A percentile compares a stretch with the other conserved stretches of the same genome.
Evolutionary conservation across 176 grass and related monocot species (phyloP).

Genomic region (Pontederia paniculata): DNA sequence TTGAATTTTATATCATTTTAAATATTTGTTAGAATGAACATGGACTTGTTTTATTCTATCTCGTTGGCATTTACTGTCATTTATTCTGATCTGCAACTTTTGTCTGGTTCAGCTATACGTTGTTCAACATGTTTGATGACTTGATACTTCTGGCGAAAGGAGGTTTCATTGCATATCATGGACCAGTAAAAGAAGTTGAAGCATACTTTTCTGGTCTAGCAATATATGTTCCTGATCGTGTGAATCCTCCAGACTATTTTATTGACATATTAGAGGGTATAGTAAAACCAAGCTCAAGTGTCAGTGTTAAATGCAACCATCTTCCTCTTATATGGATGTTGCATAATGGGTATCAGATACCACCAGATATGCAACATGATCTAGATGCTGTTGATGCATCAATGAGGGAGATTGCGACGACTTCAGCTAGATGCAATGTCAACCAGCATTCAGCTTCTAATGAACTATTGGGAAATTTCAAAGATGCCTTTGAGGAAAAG

Average conservation of each 20-base stretch:
- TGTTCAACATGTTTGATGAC: constrained; percentile 76
- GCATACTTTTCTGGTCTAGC: constrained; percentile 54
- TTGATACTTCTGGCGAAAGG: constrained; percentile 79
- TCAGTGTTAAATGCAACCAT: constrained; percentile 29
- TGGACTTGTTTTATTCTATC: background rate
- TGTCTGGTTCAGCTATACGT: constrained; percentile 50
- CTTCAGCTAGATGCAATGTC: constrained; percentile 27
- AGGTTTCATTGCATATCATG: constrained; percentile 60
- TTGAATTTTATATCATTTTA: too few species aligned
- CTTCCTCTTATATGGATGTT: constrained; percentile 59
- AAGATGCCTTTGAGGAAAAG: background rate
- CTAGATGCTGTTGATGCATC: constrained; percentile 30
- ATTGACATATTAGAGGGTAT: constrained; percentile 79
- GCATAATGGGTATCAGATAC: constrained; percentile 54
- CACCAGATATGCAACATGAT: constrained; percentile 40
- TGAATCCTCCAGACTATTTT: constrained; percentile 73
- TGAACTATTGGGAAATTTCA: constrained; percentile 13
- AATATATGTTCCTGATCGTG: constrained; percentile 45
- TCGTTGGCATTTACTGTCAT: background rate
- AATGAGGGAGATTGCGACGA: constrained; percentile 20
- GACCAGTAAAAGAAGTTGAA: constrained; percentile 48
- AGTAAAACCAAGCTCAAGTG: constrained; percentile 33
- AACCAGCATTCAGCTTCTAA: constrained; percentile 25
- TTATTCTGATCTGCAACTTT: constrained; percentile 18
- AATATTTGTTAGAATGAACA: too few species aligned